Percentiles rank a stretch among this genome's conserved stretches.
Conservation (phyloP, 805 yeast species). For the Monosporozyma unispora region DNA sequence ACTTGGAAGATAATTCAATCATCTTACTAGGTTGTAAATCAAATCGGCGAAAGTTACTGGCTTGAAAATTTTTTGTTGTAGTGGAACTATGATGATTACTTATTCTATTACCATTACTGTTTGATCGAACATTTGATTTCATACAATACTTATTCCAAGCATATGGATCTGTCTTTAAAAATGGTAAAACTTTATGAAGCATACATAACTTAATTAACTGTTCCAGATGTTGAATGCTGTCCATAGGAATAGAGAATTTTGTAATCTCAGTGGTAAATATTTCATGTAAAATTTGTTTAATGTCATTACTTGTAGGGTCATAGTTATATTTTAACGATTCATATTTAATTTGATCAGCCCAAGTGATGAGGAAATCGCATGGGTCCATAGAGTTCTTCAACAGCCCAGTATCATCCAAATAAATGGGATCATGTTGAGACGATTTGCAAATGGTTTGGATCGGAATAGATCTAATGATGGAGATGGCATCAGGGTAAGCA, state of each 20-base stretch:
- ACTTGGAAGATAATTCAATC: slow-evolving; percentile 60
- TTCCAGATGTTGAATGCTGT: slow-evolving; percentile 9
- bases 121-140: not conserved
- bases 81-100: not conserved
- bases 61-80: slow-evolving; percentile 29
- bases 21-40: slow-evolving; percentile 75
- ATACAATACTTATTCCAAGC: slow-evolving; percentile 16
- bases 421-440: slow-evolving; percentile 3
- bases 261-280: not conserved
- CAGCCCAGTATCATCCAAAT: slow-evolving; percentile 32
- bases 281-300: not conserved
- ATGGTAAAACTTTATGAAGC: slow-evolving; percentile 27
- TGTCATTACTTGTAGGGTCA: not conserved
- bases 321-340: slow-evolving; percentile 1
- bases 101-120: not conserved
- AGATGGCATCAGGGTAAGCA: slow-evolving; percentile 37
- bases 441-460: not conserved
- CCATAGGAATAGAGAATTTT: not conserved
- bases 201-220: slow-evolving; percentile 14
- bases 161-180: slow-evolving; percentile 37
- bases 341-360: slow-evolving; percentile 36
- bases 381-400: slow-evolving; percentile 48
- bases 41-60: slow-evolving; percentile 74
- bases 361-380: slow-evolving; percentile 43
- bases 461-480: slow-evolving; percentile 27